Conservation (phyloP, 2,329 filamentous ascomycete genomes). For the Fusarium sp. region DNA sequence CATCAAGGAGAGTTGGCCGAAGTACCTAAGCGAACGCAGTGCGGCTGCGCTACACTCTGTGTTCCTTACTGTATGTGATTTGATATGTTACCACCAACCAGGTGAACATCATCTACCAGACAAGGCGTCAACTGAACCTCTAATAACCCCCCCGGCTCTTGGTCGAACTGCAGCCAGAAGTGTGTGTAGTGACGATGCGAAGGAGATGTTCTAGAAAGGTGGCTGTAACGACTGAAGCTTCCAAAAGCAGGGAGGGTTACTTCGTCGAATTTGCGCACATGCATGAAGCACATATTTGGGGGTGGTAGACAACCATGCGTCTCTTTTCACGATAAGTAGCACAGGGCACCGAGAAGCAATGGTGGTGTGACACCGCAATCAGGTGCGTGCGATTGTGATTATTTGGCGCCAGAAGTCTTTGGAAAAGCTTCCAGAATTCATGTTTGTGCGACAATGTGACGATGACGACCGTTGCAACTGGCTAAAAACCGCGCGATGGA, state of each 20-base stretch:
- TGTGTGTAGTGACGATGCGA: constrained; percentile 10
- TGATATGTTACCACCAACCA: constrained; percentile 19
- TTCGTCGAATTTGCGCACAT: constrained; percentile 25
- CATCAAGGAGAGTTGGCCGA: background rate
- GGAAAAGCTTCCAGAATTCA: background rate
- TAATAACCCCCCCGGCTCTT: constrained; percentile 10
- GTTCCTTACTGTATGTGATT: constrained; percentile 11
- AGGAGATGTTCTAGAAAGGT: constrained; percentile 40
- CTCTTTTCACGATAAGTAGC: constrained; percentile 20
- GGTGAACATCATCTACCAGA: constrained; percentile 18
- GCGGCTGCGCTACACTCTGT: constrained; percentile 10
- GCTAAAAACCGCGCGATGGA: constrained; percentile 11
- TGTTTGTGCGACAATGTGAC: constrained; percentile 20
- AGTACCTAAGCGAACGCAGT: constrained; percentile 5
- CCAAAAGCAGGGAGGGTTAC: constrained; percentile 25
- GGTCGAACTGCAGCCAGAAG: constrained; percentile 13
- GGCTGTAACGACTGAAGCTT: constrained; percentile 31
- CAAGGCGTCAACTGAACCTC: constrained; percentile 4
- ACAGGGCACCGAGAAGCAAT: constrained; percentile 11
- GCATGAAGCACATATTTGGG: constrained; percentile 25
- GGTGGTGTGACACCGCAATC: constrained; percentile 34
- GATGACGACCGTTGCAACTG: constrained; percentile 29
- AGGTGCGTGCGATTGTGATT: constrained; percentile 14
- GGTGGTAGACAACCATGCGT: constrained; percentile 10
- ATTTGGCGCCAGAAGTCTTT: background rate